Conservation (phyloP, 177 flowering plant genomes). For the Telopea speciosissima region DNA sequence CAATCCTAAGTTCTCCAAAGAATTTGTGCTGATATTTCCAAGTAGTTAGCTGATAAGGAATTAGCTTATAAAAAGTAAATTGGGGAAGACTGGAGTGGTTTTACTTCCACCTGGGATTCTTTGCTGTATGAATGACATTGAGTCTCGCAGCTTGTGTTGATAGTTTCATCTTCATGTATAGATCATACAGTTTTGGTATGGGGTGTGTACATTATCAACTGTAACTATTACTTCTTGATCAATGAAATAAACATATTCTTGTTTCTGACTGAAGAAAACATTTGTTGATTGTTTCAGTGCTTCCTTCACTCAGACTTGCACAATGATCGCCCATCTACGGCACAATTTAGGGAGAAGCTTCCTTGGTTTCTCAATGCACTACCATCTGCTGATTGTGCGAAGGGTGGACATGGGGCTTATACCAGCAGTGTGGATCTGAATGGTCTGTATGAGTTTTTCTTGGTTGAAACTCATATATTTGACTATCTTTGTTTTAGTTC, state of each 20-base stretch:
- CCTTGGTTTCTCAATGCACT: conserved; percentile 83
- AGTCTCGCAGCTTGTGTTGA: too few species aligned
- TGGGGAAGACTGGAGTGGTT: too few species aligned
- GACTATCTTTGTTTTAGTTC: too few species aligned
- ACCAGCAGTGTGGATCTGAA: conserved; percentile 66
- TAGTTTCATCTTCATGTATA: too few species aligned
- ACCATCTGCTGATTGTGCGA: conserved; percentile 91
- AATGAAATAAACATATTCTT: not conserved
- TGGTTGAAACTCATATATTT: not conserved
- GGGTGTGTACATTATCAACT: too few species aligned
- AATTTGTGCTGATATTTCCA: too few species aligned
- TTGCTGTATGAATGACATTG: too few species aligned
- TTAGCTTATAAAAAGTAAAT: too few species aligned
- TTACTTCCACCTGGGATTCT: too few species aligned
- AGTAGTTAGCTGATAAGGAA: too few species aligned
- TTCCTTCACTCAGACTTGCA: conserved; percentile 71
- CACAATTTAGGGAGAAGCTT: conserved; percentile 74
- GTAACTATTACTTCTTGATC: not conserved
- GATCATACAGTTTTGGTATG: too few species aligned
- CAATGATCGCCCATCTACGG: conserved; percentile 66
- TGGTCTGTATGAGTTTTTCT: conserved; percentile 35
- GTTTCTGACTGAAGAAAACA: not conserved
- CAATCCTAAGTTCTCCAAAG: too few species aligned
- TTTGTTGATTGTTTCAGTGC: conserved; percentile 46
- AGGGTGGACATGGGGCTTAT: conserved; percentile 92